phyloP scores from a whole-genome alignment of 345 rosid species.

The Orychophragmus violaceus region DNA sequence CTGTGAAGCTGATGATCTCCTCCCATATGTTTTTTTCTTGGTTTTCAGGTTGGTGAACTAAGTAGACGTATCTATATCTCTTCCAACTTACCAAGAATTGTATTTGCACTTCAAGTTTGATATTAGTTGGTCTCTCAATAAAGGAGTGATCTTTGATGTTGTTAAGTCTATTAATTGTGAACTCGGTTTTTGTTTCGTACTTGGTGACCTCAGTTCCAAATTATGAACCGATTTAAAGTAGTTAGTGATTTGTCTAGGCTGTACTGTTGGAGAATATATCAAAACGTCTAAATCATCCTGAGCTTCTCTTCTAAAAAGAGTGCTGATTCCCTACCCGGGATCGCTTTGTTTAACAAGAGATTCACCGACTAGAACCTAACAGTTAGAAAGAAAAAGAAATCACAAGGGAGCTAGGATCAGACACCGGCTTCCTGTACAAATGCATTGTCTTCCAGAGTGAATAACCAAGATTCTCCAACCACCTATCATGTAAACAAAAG shows the following conservation, averaged over 20 bases:
- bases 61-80: not conserved
- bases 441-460: slow-evolving; percentile 64
- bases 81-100: slow-evolving; percentile 7
- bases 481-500: slow-evolving; percentile 53
- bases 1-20: too few relatives aligned
- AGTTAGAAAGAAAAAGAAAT: not conserved
- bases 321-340: slow-evolving; percentile 55
- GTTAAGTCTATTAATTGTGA: slow-evolving; percentile 2
- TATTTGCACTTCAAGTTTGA: not conserved
- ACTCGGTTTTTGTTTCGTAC: not conserved
- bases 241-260: not conserved
- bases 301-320: slow-evolving; percentile 80
- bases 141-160: slow-evolving; percentile 18
- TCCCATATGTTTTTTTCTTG: not conserved
- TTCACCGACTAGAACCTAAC: slow-evolving; percentile 89
- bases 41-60: not conserved
- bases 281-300: too few relatives aligned
- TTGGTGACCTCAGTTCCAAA: not conserved
- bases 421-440: too few relatives aligned
- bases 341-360: slow-evolving; percentile 73
- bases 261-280: not conserved
- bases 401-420: not conserved
- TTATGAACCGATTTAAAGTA: not conserved
- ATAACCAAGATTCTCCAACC: slow-evolving; percentile 84
- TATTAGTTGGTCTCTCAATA: slow-evolving; percentile 13